phyloP scores from a whole-genome alignment of 2,329 filamentous ascomycete genomes.

The Xylariaceae sp. region DNA sequence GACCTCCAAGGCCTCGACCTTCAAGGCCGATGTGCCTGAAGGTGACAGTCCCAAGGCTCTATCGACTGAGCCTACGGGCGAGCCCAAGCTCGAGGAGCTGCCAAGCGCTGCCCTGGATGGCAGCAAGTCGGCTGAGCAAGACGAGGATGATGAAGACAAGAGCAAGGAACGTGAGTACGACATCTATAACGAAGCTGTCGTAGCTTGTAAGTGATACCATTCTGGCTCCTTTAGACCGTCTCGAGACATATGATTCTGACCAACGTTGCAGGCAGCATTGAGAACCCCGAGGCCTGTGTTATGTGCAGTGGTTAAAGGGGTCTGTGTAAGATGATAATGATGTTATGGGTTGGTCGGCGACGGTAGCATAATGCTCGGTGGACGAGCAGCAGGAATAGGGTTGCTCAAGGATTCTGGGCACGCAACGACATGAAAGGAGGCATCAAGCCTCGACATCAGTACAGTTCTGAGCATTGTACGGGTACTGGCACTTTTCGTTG shows the following conservation, averaged over 20 bases:
- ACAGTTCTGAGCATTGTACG: conserved; percentile 2
- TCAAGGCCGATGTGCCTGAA: conserved; percentile 72
- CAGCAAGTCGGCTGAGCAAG: conserved; percentile 51
- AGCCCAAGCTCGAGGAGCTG: conserved; percentile 60
- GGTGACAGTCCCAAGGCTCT: conserved; percentile 75
- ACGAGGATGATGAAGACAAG: conserved; percentile 67
- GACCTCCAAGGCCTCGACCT: conserved; percentile 58
- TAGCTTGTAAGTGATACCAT: conserved; percentile 65
- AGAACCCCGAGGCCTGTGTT: conserved; percentile 88
- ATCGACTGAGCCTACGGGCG: conserved; percentile 62
- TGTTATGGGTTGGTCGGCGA: conserved; percentile 25
- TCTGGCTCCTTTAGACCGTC: background rate
- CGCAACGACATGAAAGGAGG: background rate
- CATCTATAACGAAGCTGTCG: conserved; percentile 89
- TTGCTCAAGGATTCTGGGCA: background rate
- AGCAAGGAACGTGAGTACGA: conserved; percentile 76
- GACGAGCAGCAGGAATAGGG: conserved; percentile 6
- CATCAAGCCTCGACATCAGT: background rate
- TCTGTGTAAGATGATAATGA: conserved; percentile 18
- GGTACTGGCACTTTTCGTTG: background rate
- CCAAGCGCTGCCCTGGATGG: conserved; percentile 49
- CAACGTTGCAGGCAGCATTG: conserved; percentile 68
- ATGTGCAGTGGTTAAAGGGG: conserved; percentile 85
- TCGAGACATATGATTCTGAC: conserved; percentile 29
- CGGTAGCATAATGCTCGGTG: conserved; percentile 14